Base-by-base conservation (phyloP, 805 yeast genomes). In the Lachancea lanzarotensis region DNA sequence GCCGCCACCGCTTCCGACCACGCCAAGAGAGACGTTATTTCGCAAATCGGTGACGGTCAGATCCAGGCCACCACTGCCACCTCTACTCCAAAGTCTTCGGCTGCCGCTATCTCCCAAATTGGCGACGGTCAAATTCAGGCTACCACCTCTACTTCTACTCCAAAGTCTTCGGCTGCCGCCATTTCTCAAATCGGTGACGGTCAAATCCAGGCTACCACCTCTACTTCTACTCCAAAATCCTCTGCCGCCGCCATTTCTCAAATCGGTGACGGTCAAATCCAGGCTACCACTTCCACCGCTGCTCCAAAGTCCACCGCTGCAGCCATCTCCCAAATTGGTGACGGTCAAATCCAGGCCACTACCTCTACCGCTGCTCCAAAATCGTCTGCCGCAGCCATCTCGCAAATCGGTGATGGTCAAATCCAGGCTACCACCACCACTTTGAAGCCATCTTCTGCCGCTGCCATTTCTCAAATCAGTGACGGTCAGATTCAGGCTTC, bases 91-190 rank as follows among this genome's bases (percentile, higher is more conserved):
- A 49, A 49, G 43, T 47, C 52, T 34, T 40, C 53, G n/a, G 56
- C 66, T 31, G 60, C 64, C 27, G 55, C 55, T 31, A 55, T 49
- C 13, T 56, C 59, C 41, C 59, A 76, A 64, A 79, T 79, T 49
- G 74, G 73, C 55, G 84, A 79, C 53, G 83, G 83, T 59, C 83
- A 79, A 65, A 69, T 78, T 55, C 83, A 58, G 44, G 61, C 58
- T 41, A 50, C 66, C 43, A 64, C 71, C 37, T 52, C 64, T 38
- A 56, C 69, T 32, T 47, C 67, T 39, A 43, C 63, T 47, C 57
- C 67, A 69, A 71, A 69, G 42, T 42, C 54, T 26, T 52, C 61
- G 18, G 63, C 68, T 42, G 58, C 62, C 27, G 67, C 72, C 41
- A 59, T 65, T 22, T 60, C 73, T 35, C 73, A 69, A 57, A 72